Evolutionary conservation across 306 rosid genomes (phyloP).

Genomic region (Trifolium fragiferum): DNA sequence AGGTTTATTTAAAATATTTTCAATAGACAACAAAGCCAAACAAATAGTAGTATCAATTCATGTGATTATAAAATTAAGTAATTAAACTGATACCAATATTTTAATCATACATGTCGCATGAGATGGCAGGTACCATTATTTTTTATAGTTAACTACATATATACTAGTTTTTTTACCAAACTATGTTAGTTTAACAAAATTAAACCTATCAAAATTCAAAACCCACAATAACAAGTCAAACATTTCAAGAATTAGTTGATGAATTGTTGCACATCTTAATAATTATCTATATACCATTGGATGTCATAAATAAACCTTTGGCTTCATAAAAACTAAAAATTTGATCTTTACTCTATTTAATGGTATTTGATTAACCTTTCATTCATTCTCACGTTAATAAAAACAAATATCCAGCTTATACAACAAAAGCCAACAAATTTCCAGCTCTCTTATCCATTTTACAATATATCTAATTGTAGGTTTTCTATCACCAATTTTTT

Average conservation of each 20-base stretch:
- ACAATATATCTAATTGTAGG: slow-evolving; percentile 9
- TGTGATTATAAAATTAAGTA: slow-evolving; percentile 6
- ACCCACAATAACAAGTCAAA: not conserved
- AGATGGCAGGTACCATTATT: slow-evolving; percentile 13
- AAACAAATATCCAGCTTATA: not conserved
- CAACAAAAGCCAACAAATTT: not conserved
- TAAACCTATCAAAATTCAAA: slow-evolving; percentile 28
- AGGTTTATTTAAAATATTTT: not conserved
- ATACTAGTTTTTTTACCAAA: not conserved
- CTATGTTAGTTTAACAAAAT: slow-evolving; percentile 36
- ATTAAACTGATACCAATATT: not conserved
- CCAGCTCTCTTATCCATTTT: not conserved
- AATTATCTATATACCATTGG: not conserved
- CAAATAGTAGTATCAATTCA: slow-evolving; percentile 38
- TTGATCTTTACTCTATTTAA: not conserved
- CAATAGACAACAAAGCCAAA: not conserved
- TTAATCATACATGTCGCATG: slow-evolving; percentile 35
- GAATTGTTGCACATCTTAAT: slow-evolving; percentile 7
- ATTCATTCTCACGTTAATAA: not conserved
- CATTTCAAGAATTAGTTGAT: slow-evolving; percentile 36
- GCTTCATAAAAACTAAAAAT: not conserved
- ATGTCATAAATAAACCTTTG: slow-evolving; percentile 2
- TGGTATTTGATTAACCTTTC: not conserved
- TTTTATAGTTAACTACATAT: slow-evolving; percentile 21
- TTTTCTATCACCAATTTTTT: not conserved